A percentile compares a stretch with the other conserved stretches of the same genome.
Conservation (phyloP, 768 basidiomycete genomes). For the Trametes cingulata region DNA sequence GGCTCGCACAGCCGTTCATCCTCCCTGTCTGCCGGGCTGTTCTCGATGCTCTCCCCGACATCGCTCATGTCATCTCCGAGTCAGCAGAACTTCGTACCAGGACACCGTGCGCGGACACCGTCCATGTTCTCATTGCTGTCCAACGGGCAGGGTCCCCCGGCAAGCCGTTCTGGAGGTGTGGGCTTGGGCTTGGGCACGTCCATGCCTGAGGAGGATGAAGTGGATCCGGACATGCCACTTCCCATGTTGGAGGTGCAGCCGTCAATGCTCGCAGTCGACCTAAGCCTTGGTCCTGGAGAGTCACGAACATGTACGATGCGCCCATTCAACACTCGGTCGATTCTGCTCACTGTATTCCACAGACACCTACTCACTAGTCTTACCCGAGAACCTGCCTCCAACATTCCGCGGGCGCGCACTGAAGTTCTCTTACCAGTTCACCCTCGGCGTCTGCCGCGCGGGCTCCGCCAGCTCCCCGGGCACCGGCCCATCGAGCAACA, state of each 20-base stretch:
- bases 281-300: slow-evolving; percentile 80
- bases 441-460: slow-evolving; percentile 84
- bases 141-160: slow-evolving; percentile 10
- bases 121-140: slow-evolving; percentile 25
- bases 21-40: slow-evolving; percentile 52
- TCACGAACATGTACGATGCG: slow-evolving; percentile 73
- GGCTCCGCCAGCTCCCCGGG: slow-evolving; percentile 20
- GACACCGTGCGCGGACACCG: slow-evolving; percentile 27
- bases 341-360: not conserved
- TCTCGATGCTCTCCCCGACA: slow-evolving; percentile 35
- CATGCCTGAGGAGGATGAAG: slow-evolving; percentile 38
- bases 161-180: slow-evolving; percentile 22
- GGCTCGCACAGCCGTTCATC: slow-evolving; percentile 47
- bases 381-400: slow-evolving; percentile 85
- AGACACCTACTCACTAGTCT: slow-evolving; percentile 79
- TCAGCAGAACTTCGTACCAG: slow-evolving; percentile 17
- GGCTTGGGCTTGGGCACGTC: slow-evolving; percentile 35
- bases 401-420: slow-evolving; percentile 85
- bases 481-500: slow-evolving; percentile 51
- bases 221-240: slow-evolving; percentile 65
- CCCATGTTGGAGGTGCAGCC: slow-evolving; percentile 88
- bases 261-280: slow-evolving; percentile 87
- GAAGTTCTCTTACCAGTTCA: slow-evolving; percentile 85
- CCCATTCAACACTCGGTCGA: not conserved
- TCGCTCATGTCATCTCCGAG: slow-evolving; percentile 14